A percentile compares a stretch with the other conserved stretches of the same genome.
These are phyloP conservation scores for Phoenix roebelenii DNA, from an alignment of 176 grass and related monocot genomes.

Conservation along the genomic window DNA sequence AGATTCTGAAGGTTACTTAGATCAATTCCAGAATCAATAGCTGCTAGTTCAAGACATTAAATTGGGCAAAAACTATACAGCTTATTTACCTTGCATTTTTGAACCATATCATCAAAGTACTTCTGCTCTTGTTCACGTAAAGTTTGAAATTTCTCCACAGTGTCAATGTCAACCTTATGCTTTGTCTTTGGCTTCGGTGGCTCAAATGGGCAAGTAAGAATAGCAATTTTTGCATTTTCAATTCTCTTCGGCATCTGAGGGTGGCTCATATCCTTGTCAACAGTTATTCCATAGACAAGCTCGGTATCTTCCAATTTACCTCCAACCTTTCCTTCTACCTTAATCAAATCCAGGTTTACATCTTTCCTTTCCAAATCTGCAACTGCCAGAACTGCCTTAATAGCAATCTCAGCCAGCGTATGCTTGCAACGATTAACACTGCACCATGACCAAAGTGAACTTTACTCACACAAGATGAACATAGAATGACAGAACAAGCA, in stretches of 20 bases:
- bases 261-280: conserved; percentile 99
- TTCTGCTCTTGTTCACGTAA: conserved; percentile 68
- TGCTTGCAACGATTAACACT: conserved; percentile 86
- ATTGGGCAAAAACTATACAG: too few relatives aligned
- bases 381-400: conserved; percentile 92
- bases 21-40: too few relatives aligned
- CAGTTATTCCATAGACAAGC: conserved; percentile 76
- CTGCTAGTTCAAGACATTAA: too few relatives aligned
- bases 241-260: conserved; percentile 99
- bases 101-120: conserved; percentile 99
- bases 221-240: conserved; percentile 87
- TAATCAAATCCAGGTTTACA: conserved; percentile 94
- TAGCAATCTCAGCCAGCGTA: conserved; percentile 61
- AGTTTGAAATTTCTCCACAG: conserved; percentile 85
- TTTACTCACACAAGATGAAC: conserved; percentile 2
- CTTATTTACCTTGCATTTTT: conserved; percentile 86
- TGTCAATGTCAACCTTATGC: conserved; percentile 99
- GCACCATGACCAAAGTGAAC: conserved; percentile 14
- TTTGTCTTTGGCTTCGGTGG: conserved; percentile 98
- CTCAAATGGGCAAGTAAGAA: conserved; percentile 95
- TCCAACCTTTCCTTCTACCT: conserved; percentile 93
- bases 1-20: too few relatives aligned
- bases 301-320: conserved; percentile 96
- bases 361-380: conserved; percentile 97
- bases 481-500: background rate